Percentiles rank a stretch among this genome's conserved stretches.
These are phyloP conservation scores for Prunus dulcis DNA, from an alignment of 306 rosid species.

Conservation along the genomic window DNA sequence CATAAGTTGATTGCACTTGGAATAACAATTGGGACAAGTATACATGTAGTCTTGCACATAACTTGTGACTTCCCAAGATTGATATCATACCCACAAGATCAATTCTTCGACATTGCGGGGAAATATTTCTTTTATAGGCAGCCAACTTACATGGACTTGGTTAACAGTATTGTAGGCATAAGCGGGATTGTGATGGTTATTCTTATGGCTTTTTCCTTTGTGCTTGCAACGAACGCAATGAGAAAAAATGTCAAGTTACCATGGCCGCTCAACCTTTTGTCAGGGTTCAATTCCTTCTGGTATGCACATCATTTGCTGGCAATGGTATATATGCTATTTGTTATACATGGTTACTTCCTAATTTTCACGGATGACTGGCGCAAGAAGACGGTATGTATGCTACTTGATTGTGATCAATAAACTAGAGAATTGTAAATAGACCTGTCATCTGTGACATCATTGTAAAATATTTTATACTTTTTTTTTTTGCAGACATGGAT, in stretches of 20 bases:
- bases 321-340: conserved; percentile 55
- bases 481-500: conserved; percentile 80
- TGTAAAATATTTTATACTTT: too few relatives aligned
- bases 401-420: not conserved
- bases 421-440: not conserved
- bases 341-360: conserved; percentile 67
- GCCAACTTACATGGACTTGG: conserved; percentile 48
- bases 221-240: conserved; percentile 67
- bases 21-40: conserved; percentile 48
- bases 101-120: conserved; percentile 53
- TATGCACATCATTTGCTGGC: conserved; percentile 86
- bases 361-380: conserved; percentile 56
- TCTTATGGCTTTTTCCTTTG: conserved; percentile 67
- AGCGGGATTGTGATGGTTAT: conserved; percentile 65
- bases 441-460: not conserved
- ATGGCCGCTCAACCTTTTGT: conserved; percentile 50
- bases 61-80: conserved; percentile 81
- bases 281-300: conserved; percentile 93
- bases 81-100: conserved; percentile 27
- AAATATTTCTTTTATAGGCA: conserved; percentile 37
- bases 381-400: conserved; percentile 58
- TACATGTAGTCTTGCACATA: conserved; percentile 54
- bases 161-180: conserved; percentile 42
- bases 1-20: conserved; percentile 66
- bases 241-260: conserved; percentile 61